phyloP scores from a whole-genome alignment of 2,329 filamentous ascomycete genomes.

The Cladosporium sp. region DNA sequence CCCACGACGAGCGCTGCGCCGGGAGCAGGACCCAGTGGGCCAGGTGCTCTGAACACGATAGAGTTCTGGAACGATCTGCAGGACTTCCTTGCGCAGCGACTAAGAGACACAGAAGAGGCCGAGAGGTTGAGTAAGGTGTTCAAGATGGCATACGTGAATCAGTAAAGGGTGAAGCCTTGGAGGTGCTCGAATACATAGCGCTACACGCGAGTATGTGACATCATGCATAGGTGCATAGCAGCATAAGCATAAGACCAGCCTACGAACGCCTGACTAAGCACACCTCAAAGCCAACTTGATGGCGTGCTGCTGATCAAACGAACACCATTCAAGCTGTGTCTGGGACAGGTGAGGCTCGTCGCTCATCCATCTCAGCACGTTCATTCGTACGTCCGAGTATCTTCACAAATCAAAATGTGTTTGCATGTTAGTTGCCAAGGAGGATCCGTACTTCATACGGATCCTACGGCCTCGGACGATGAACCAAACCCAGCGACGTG shows the following conservation, averaged over 20 bases:
- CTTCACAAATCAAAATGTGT: not conserved
- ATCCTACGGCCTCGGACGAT: not conserved
- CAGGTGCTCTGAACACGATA: slow-evolving; percentile 65
- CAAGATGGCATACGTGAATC: slow-evolving; percentile 66
- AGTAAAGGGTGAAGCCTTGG: slow-evolving; percentile 23
- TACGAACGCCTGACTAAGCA: not conserved
- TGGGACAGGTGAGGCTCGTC: not conserved
- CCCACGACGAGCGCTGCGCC: slow-evolving; percentile 55
- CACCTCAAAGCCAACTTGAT: not conserved
- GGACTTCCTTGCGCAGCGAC: slow-evolving; percentile 75
- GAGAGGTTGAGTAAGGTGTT: slow-evolving; percentile 69
- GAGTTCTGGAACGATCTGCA: slow-evolving; percentile 87
- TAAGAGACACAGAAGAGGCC: slow-evolving; percentile 70
- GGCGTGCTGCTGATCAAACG: not conserved
- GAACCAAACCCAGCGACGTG: not conserved
- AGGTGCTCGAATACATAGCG: not conserved
- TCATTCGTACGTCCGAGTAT: not conserved
- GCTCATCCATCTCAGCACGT: not conserved
- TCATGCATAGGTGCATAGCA: not conserved
- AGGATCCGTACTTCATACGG: not conserved
- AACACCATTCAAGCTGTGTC: not conserved
- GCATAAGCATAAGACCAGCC: not conserved
- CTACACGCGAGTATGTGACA: not conserved
- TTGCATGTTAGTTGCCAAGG: not conserved
- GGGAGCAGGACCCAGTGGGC: slow-evolving; percentile 25